These are phyloP conservation scores for Verticillium isaacii DNA, from an alignment of 2,329 filamentous ascomycete species.

Conservation along the genomic window DNA sequence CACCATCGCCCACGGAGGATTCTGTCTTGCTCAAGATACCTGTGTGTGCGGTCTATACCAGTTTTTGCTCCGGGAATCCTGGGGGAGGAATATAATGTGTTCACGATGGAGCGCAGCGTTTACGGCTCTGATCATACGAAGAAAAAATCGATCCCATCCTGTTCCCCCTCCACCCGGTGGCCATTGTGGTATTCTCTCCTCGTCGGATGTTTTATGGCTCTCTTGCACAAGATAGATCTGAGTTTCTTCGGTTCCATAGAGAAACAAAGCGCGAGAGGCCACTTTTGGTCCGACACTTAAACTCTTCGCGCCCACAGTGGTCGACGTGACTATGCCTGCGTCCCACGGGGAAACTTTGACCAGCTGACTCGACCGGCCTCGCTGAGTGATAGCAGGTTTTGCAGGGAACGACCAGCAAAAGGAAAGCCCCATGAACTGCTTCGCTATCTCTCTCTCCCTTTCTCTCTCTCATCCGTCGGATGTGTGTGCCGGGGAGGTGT, in stretches of 20 bases:
- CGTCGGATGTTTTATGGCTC: conserved; percentile 26
- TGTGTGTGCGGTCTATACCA: conserved; percentile 14
- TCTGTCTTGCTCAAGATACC: conserved; percentile 7
- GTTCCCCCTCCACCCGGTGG: conserved; percentile 11
- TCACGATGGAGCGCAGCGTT: conserved; percentile 12
- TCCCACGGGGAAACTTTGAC: too few species aligned
- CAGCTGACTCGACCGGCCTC: not conserved
- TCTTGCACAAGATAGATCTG: conserved; percentile 19
- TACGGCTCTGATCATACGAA: conserved; percentile 3
- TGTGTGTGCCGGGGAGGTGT: not conserved
- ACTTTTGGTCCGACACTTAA: conserved; percentile 32
- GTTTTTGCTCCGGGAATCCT: not conserved
- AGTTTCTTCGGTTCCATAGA: conserved; percentile 16
- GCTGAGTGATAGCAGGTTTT: not conserved
- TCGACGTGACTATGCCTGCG: not conserved
- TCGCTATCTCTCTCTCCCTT: too few species aligned
- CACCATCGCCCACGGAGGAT: conserved; percentile 22
- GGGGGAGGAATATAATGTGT: conserved; percentile 12
- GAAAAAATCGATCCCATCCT: conserved; percentile 2
- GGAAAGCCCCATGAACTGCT: not conserved
- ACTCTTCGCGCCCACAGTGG: not conserved
- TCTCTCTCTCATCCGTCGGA: not conserved
- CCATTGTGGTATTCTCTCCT: conserved; percentile 10
- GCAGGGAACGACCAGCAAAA: not conserved
- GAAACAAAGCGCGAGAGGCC: conserved; percentile 27